Evolutionary conservation across 805 yeast species (phyloP).

Genomic region (Candida silvicultrix): DNA sequence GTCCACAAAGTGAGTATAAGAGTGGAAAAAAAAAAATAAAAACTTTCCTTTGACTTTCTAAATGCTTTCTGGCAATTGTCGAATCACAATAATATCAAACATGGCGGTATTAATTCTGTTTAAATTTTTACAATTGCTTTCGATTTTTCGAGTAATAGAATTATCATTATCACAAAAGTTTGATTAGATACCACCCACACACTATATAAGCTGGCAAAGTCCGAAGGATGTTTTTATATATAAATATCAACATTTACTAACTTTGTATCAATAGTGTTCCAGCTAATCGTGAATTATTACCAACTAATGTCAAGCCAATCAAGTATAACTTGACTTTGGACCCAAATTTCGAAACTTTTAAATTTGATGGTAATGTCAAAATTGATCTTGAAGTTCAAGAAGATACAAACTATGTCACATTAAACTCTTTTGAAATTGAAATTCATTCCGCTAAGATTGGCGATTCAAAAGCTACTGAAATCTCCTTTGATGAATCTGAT

Average conservation of each 20-base stretch:
- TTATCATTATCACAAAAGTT: not conserved
- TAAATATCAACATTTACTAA: too few species aligned
- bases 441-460: constrained; percentile 40
- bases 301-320: constrained; percentile 59
- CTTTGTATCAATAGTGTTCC: constrained; percentile 13
- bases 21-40: too few species aligned
- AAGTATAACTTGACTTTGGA: constrained; percentile 67
- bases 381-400: constrained; percentile 52
- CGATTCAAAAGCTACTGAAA: constrained; percentile 29
- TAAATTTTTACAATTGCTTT: not conserved
- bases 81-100: not conserved
- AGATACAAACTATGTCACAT: constrained; percentile 35
- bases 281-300: constrained; percentile 41
- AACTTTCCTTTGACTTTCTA: too few species aligned
- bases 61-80: too few species aligned
- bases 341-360: constrained; percentile 55
- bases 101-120: not conserved
- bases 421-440: constrained; percentile 64
- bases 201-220: not conserved
- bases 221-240: too few species aligned
- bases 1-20: constrained; percentile 13
- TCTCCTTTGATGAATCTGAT: constrained; percentile 39
- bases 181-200: not conserved
- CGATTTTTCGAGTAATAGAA: not conserved
- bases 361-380: constrained; percentile 47